Base-by-base conservation (phyloP, 129 eudicot genomes). In the Rutidosis leptorrhynchoides region DNA sequence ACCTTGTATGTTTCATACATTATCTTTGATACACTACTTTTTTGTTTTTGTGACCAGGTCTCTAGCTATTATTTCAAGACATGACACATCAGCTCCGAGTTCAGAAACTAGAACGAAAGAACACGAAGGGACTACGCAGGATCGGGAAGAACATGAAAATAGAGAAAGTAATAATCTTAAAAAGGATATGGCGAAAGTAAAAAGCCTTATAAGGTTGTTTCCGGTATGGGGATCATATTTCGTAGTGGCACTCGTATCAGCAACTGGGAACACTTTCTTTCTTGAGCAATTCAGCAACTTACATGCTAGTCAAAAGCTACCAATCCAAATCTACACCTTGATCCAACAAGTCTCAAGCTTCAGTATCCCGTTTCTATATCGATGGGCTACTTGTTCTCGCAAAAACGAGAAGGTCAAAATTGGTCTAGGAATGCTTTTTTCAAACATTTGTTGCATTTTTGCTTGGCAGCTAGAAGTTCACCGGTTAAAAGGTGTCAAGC, bases 351-450 rank as follows among this genome's bases (percentile, higher is more conserved):
- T 6, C 30, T 70, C 74, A 27, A 17, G 29, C 2, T 70, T 70
- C 43, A 42, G 11, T 27, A 58, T 58, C 58, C 68, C 51, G 1
- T 28, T 28, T 46, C 5, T 71, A 23, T 60, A 59, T 71, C 1
- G 17, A 0, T 29, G 23, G 72, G 22, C 32, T 32, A 3, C 1
- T 52, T 7, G 48, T 19, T 58, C 4, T 9, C 19, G 1, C 11
- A 26, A 19, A 25, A 70, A 43, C 14, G 45, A 42, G 30, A 70
- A 70, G 67, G 17, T 46, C 10, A 48, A 60, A 46, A 71, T 71
- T 59, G 68, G 75, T 59, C 49, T 71, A 0, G 68, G 68, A 46
- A 71, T 71, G 68, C 16, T 59, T 58, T 71, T 48, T 29, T 27
- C 35, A 20, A 28, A 59, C 51, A 14, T 59, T 19, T 17, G 59